Base-by-base conservation (phyloP, 345 rosid species). In the Hypericum androsaemum region DNA sequence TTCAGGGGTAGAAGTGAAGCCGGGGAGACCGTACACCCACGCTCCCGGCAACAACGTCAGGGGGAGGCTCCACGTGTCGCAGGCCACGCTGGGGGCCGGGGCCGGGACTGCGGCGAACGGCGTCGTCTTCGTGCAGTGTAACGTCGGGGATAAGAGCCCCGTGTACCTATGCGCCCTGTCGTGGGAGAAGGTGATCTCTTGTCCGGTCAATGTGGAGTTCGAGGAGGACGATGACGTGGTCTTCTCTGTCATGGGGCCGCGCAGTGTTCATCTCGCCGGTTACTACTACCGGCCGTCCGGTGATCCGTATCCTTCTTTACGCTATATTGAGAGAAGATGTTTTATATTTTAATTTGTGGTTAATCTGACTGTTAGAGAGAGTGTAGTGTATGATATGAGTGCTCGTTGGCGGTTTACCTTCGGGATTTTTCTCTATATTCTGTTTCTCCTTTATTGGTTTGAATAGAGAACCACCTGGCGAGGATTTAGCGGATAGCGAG, bases 11-110 rank as follows among this genome's bases (percentile, higher is more conserved):
- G 80, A 80, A 66, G 85, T 84, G 71, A 84, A 73, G 47, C 78
- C 88, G 3, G 83, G 80, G 35, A 73, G 57, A 17, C 80, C 87
- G 50, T 77, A 74, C 68, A 70, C 74, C 40, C 87, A 74, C 36
- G 36, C 39, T 1, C 37, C 76, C 35, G 58, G 32, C 2, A 22
- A 37, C 7, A 59, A 52, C n/a, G 6, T 47, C 0, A 73, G 50
- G 32, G 59, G 61, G 68, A 70, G 96, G 62, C 87, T 87, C 42
- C 94, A 77, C 61, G 68, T 84, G 39, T 77, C 96, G 17, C 57
- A 78, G 95, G 96, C 95, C 0, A 82, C 96, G 1, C 46, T 88
- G 56, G 96, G 88, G 45, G 60, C 16, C 36, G 81, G 84, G n/a
- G 58, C 52, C 32, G 59, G 57, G 39, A 41, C 43, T 10, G 52